Conservation (phyloP, 768 basidiomycete genomes). For the Leccinum incarnatum region DNA sequence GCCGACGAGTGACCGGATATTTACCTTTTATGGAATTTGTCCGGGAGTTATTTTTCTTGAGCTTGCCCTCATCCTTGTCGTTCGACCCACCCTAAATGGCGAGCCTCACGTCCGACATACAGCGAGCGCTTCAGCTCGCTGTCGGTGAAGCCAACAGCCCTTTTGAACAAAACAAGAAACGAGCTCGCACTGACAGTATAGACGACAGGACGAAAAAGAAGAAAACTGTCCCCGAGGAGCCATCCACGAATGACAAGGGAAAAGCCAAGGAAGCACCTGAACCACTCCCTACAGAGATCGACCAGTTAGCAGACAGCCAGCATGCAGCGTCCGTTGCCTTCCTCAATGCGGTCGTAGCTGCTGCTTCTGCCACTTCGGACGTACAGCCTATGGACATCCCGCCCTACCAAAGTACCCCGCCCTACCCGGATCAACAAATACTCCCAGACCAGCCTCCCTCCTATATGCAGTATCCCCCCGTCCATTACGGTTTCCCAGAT, state of each 20-base stretch:
- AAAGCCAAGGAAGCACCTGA: slow-evolving; percentile 35
- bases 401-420: slow-evolving; percentile 31
- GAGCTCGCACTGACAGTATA: slow-evolving; percentile 18
- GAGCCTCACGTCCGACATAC: slow-evolving; percentile 42
- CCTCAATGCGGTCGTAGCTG: slow-evolving; percentile 63
- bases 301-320: slow-evolving; percentile 32
- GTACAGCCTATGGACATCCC: slow-evolving; percentile 28
- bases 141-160: slow-evolving; percentile 45
- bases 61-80: slow-evolving; percentile 42
- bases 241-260: slow-evolving; percentile 32
- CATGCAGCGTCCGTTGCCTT: slow-evolving; percentile 56
- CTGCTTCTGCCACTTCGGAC: slow-evolving; percentile 52
- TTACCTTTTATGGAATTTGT: slow-evolving; percentile 16
- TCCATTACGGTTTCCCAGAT: slow-evolving; percentile 29
- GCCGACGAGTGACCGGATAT: slow-evolving; percentile 36
- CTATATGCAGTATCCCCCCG: slow-evolving; percentile 31
- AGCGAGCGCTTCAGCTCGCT: slow-evolving; percentile 50
- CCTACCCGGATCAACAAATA: slow-evolving; percentile 34
- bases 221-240: slow-evolving; percentile 13
- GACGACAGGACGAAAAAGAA: slow-evolving; percentile 37
- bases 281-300: slow-evolving; percentile 33
- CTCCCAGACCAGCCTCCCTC: slow-evolving; percentile 25
- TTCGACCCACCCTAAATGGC: slow-evolving; percentile 41
- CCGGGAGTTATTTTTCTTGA: slow-evolving; percentile 17
- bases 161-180: slow-evolving; percentile 38